These are phyloP conservation scores for Kazachstania sp. DNA, from an alignment of 1,139 yeast species.

Conservation along the genomic window DNA sequence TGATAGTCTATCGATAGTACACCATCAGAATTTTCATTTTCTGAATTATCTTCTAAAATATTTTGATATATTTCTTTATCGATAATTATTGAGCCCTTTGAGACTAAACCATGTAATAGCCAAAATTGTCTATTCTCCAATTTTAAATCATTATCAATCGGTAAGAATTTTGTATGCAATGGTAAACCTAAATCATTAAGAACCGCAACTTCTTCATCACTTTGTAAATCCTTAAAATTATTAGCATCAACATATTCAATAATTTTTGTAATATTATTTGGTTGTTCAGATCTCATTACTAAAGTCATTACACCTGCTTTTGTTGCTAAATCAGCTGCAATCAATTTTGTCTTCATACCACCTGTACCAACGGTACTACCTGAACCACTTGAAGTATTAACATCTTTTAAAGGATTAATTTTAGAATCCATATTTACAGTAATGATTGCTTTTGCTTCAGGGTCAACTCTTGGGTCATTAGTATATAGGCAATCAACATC, in stretches of 20 bases:
- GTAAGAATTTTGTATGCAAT: constrained; percentile 79
- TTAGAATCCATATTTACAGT: constrained; percentile 49
- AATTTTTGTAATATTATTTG: constrained; percentile 65
- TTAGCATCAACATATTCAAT: constrained; percentile 56
- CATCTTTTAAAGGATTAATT: constrained; percentile 39
- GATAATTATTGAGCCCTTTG: constrained; percentile 68
- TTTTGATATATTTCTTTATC: constrained; percentile 71
- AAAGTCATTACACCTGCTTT: constrained; percentile 91
- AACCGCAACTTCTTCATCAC: constrained; percentile 26
- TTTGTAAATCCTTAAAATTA: background rate
- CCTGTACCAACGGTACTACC: constrained; percentile 95
- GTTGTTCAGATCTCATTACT: constrained; percentile 68
- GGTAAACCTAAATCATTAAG: constrained; percentile 44
- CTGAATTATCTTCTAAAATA: constrained; percentile 1
- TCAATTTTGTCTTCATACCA: constrained; percentile 93
- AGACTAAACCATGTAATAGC: constrained; percentile 82
- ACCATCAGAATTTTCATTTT: background rate
- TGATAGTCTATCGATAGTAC: background rate
- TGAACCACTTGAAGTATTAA: constrained; percentile 59
- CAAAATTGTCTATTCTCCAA: constrained; percentile 81
- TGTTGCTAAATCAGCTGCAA: constrained; percentile 94
- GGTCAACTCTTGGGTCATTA: constrained; percentile 80
- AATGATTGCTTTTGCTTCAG: constrained; percentile 72
- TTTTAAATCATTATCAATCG: constrained; percentile 51
- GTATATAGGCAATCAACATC: constrained; percentile 94